Conservation (phyloP, 495 filamentous ascomycete species). For the Lophiostoma macrostomum region DNA sequence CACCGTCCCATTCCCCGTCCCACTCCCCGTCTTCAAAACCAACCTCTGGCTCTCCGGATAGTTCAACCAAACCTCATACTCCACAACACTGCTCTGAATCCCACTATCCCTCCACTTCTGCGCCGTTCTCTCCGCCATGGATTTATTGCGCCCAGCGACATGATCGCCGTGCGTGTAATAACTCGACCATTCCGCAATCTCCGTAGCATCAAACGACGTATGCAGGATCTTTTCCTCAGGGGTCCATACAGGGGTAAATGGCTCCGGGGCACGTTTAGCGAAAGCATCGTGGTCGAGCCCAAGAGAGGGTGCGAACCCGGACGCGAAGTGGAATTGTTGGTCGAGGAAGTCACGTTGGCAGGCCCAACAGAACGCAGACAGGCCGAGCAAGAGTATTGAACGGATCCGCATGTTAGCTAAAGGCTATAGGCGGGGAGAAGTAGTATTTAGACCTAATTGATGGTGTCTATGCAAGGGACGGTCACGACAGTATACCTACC, state of each 20-base stretch:
- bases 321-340: too few relatives aligned
- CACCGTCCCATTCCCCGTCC: too few relatives aligned
- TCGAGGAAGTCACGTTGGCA: too few relatives aligned
- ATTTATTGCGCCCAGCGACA: conserved; percentile 6
- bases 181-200: background rate
- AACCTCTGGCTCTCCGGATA: background rate
- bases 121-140: background rate
- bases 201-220: background rate
- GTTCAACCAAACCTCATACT: background rate
- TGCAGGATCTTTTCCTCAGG: background rate
- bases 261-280: background rate
- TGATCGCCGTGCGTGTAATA: conserved; percentile 13
- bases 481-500: too few relatives aligned
- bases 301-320: too few relatives aligned
- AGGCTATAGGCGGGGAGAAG: too few relatives aligned
- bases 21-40: background rate
- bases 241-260: conserved; percentile 3
- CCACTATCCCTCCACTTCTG: background rate
- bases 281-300: too few relatives aligned
- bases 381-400: too few relatives aligned
- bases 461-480: too few relatives aligned
- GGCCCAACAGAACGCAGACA: too few relatives aligned
- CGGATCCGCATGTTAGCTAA: too few relatives aligned
- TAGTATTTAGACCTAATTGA: too few relatives aligned
- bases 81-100: background rate